Conservation (phyloP, 164 flowering plant genomes). For the Nymphaea colorata region DNA sequence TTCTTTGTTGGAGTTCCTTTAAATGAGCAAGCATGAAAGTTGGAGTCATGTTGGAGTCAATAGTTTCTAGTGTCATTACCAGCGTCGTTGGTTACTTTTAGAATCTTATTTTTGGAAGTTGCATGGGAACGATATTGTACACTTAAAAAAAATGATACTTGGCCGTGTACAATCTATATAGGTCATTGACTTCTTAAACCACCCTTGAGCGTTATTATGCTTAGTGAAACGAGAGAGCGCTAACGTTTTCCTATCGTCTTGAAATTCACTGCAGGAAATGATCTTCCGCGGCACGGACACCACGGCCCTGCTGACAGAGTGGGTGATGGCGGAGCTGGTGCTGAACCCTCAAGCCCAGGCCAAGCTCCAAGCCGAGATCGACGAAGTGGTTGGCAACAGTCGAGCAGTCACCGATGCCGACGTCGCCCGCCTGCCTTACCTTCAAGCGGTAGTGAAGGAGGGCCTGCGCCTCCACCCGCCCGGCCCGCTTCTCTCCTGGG, state of each 20-base stretch:
- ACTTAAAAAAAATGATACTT: not conserved
- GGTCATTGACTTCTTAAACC: not conserved
- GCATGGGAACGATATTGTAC: too few relatives aligned
- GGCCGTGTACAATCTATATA: not conserved
- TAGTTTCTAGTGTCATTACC: too few relatives aligned
- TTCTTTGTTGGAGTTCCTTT: not conserved
- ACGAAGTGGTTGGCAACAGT: conserved; percentile 9
- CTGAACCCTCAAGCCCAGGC: conserved; percentile 27
- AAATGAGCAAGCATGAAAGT: too few relatives aligned
- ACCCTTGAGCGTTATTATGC: not conserved
- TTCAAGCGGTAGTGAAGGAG: conserved; percentile 40
- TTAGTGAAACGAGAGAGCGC: too few relatives aligned
- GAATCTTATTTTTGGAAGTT: too few relatives aligned
- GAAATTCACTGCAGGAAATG: conserved; percentile 30
- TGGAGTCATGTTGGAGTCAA: not conserved
- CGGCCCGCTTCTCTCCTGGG: conserved; percentile 47
- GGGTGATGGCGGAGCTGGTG: conserved; percentile 42
- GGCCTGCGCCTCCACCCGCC: conserved; percentile 42
- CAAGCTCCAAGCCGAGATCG: conserved; percentile 28
- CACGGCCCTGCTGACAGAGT: conserved; percentile 33
- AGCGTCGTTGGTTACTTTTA: too few relatives aligned
- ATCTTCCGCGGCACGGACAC: conserved; percentile 53
- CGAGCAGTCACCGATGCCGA: conserved; percentile 20
- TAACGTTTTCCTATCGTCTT: not conserved
- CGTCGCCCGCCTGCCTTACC: conserved; percentile 24